Percentiles rank a stretch among this genome's conserved stretches.
These are phyloP conservation scores for Umbelopsis sp. DNA, from an alignment of 192 early-diverging fungal genomes.

Conservation along the genomic window DNA sequence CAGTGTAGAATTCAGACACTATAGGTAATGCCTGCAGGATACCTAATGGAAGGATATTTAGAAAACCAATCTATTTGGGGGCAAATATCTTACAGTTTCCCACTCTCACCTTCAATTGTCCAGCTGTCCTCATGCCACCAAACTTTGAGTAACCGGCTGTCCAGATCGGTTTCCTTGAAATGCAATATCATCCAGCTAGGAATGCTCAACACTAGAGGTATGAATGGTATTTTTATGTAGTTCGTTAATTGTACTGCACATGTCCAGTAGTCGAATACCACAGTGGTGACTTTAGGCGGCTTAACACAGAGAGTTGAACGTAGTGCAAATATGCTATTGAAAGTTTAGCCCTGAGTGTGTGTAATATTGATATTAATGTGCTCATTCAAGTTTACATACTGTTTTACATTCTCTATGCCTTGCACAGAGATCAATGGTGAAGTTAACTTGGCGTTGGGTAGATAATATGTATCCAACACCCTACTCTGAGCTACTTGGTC, in stretches of 20 bases:
- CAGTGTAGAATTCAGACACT: background rate
- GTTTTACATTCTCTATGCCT: background rate
- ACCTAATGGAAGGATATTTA: background rate
- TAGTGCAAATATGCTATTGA: background rate
- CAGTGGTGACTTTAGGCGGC: background rate
- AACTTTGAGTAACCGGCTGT: conserved; percentile 9
- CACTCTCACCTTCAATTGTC: conserved; percentile 13
- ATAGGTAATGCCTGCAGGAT: background rate
- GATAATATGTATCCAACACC: background rate
- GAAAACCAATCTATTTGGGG: no score
- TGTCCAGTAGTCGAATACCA: background rate
- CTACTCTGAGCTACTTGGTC: background rate
- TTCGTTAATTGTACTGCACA: background rate
- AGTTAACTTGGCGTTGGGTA: conserved; percentile 1
- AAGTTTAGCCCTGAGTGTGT: background rate
- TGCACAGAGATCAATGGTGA: background rate
- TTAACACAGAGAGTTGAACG: background rate
- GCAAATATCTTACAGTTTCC: no score
- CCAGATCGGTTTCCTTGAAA: background rate
- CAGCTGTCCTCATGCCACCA: conserved; percentile 13
- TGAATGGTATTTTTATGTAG: background rate
- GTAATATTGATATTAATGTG: background rate
- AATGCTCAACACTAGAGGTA: background rate
- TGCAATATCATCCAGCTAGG: background rate
- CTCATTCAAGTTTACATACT: background rate